Evolutionary conservation across 1,284 basidiomycete genomes (phyloP), one percentile per base, ranked within the genome.

Genomic region (Cutaneotrichosporon daszewskae): DNA sequence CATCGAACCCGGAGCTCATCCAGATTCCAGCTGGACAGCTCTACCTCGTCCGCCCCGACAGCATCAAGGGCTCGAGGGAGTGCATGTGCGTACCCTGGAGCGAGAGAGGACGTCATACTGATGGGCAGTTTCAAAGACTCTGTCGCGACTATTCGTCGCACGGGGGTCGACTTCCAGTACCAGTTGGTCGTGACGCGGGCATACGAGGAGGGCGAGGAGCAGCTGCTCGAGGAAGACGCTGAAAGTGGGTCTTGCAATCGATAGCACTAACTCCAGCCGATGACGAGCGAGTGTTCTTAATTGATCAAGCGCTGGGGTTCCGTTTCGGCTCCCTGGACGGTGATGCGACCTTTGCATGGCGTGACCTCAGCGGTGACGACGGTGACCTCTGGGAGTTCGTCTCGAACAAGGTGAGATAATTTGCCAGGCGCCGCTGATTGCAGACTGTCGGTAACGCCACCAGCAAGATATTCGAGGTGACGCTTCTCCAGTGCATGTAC

Each of bases 151-250:
- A 86, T 99, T 61, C 83, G 95, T 47, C 81, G 92, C 18, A 77
- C 74, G 14, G 79, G 85, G 0, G 71, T 87, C 42, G 87, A 91
- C 43, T 85, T 84, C 72, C 83, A 94, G 63, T 99, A 94, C 65
- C 86, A 97, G 71, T 79, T 99, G n/a, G 92, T 96, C 8, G 82
- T 96, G 43, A 95, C 91, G 12, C 79, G 91, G 51, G 90, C 94
- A 0, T 96, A 87, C 63, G 89, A 95, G 57, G 90, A 96, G 51
- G 92, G 90, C 10, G 92, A 96, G 64, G 87, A 95, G 66, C 86
- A 92, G 60, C 71, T 95, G 24, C 74, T 96, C 12, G 90, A 94
- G 55, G 91, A 96, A 58, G 90, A 95, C 67, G 89, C 91, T 32
- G 94, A 97, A 74, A 88, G 88, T 91, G 66, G 64, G 86, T 76